A percentile compares a stretch with the other conserved stretches of the same genome.
phyloP scores from a whole-genome alignment of 345 rosid genomes.

The Bruguiera sexangula region DNA sequence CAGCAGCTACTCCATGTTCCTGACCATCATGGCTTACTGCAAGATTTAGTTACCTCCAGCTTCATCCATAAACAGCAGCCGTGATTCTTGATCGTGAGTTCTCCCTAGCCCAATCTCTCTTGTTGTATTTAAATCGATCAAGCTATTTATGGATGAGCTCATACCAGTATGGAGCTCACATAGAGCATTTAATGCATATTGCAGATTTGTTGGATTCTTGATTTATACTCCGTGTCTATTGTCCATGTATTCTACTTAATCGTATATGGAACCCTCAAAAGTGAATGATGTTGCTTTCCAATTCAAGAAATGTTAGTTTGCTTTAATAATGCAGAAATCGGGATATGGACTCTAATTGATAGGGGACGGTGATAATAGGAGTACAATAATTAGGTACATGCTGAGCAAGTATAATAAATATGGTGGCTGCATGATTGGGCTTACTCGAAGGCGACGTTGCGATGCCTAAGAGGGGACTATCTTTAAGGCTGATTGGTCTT shows the following conservation, averaged over 20 bases:
- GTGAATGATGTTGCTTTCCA: neutral
- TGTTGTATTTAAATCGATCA: neutral
- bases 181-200: conserved; percentile 6
- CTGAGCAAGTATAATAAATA: neutral
- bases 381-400: neutral
- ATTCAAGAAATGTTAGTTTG: neutral
- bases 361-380: neutral
- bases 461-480: neutral
- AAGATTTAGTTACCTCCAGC: conserved; percentile 33
- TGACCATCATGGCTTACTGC: conserved; percentile 36
- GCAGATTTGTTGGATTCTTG: neutral
- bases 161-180: conserved; percentile 3
- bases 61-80: conserved; percentile 26
- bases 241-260: neutral
- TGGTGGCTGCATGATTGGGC: neutral
- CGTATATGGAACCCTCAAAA: neutral
- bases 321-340: neutral
- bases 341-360: neutral
- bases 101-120: neutral
- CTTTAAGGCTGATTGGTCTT: neutral
- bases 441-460: neutral
- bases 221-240: neutral
- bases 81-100: conserved; percentile 7
- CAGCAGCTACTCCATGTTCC: conserved; percentile 18
- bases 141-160: neutral